Conservation (phyloP, 768 basidiomycete genomes). For the Tricholoma matsutake region DNA sequence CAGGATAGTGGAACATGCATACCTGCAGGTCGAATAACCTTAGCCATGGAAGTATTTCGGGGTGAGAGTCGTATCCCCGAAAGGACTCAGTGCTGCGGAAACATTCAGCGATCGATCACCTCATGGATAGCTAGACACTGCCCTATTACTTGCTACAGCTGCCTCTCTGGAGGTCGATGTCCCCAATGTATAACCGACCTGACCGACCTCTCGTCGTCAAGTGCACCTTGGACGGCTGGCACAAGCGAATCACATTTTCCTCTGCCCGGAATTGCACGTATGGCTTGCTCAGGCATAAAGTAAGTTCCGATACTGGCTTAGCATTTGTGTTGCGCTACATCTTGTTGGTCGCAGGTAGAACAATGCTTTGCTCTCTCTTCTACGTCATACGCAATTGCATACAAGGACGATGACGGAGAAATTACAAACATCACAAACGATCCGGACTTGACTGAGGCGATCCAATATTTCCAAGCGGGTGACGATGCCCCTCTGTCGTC, state of each 20-base stretch:
- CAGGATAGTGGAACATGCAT: not conserved
- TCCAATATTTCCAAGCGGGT: conserved; percentile 80
- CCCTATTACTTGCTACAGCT: not conserved
- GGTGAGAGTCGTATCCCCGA: not conserved
- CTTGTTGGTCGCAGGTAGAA: conserved; percentile 56
- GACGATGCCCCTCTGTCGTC: conserved; percentile 74
- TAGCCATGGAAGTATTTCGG: not conserved
- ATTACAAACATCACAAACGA: conserved; percentile 65
- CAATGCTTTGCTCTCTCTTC: conserved; percentile 77
- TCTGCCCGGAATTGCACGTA: conserved; percentile 80
- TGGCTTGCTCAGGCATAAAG: conserved; percentile 69
- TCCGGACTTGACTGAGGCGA: conserved; percentile 78
- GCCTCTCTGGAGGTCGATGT: conserved; percentile 1
- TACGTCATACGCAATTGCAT: conserved; percentile 69
- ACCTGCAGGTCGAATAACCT: conserved; percentile 17
- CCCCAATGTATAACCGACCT: conserved; percentile 44
- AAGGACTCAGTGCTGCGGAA: conserved; percentile 12
- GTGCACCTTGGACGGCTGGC: conserved; percentile 72
- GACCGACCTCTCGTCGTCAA: conserved; percentile 81
- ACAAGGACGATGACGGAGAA: conserved; percentile 89
- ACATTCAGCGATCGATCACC: conserved; percentile 2
- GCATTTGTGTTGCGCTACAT: not conserved
- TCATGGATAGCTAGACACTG: not conserved
- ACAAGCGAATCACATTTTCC: conserved; percentile 75
- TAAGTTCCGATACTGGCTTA: conserved; percentile 30